These are phyloP conservation scores for Geotrichum siamense DNA, from an alignment of 1,139 yeast genomes.

Conservation along the genomic window DNA sequence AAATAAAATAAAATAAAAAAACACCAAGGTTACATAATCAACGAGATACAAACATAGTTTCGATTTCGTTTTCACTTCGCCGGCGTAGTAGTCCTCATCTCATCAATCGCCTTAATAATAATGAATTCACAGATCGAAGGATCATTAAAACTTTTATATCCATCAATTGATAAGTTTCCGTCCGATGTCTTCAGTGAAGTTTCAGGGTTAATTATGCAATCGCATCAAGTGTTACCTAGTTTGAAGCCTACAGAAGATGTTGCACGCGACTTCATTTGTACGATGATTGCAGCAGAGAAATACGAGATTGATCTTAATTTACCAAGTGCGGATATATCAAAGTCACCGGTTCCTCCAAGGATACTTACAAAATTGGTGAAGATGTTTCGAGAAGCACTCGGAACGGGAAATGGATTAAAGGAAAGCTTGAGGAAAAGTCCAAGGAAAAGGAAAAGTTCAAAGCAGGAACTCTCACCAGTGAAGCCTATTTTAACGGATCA, in stretches of 20 bases:
- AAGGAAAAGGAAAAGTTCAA: not conserved
- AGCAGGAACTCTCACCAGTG: not conserved
- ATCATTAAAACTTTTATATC: not conserved
- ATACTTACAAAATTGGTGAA: constrained; percentile 25
- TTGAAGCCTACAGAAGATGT: constrained; percentile 32
- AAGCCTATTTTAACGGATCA: not conserved
- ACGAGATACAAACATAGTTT: no score
- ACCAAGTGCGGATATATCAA: constrained; percentile 23
- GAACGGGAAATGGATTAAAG: constrained; percentile 5
- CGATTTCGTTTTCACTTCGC: no score
- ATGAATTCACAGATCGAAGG: constrained; percentile 1
- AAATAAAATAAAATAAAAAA: no score
- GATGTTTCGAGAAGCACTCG: constrained; percentile 23
- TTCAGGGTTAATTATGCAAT: constrained; percentile 20
- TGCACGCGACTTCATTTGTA: constrained; percentile 32
- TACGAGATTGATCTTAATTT: constrained; percentile 21
- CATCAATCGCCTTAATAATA: no score
- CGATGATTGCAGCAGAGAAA: constrained; percentile 31
- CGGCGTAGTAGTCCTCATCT: no score
- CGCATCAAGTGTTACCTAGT: constrained; percentile 20
- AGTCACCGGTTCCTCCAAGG: constrained; percentile 31
- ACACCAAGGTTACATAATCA: no score
- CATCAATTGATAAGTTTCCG: constrained; percentile 14
- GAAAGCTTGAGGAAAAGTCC: constrained; percentile 4
- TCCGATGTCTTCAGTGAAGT: constrained; percentile 20